These are phyloP conservation scores for Samsoniella hepiali DNA, from an alignment of 2,329 filamentous ascomycete species.

Conservation along the genomic window DNA sequence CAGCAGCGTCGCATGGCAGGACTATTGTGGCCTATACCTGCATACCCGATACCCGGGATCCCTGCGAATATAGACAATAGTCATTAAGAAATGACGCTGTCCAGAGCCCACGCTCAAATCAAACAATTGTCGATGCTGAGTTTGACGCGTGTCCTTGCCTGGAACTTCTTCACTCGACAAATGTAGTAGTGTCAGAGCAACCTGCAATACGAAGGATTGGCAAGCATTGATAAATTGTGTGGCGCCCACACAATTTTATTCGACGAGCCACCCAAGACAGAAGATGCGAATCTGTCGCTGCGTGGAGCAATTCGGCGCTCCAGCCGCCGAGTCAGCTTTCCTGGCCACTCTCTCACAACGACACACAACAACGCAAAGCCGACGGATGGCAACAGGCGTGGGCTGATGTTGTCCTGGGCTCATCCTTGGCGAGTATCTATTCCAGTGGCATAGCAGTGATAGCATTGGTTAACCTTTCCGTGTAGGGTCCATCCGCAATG, in stretches of 20 bases:
- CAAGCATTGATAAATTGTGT: neutral
- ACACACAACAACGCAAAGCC: neutral
- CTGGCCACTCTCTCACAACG: neutral
- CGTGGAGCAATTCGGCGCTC: neutral
- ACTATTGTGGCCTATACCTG: neutral
- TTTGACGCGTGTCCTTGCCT: no score
- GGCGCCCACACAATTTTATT: neutral
- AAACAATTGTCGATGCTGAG: neutral
- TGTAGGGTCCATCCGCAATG: neutral
- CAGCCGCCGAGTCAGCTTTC: neutral
- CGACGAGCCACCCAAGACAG: no score
- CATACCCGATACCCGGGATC: neutral
- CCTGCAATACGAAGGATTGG: neutral
- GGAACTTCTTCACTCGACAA: neutral
- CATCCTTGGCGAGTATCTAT: neutral
- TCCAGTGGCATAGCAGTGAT: neutral
- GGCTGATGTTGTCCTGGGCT: neutral
- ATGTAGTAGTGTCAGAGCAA: neutral
- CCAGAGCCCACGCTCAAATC: neutral
- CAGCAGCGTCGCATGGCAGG: neutral
- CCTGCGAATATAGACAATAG: neutral
- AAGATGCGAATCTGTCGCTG: neutral
- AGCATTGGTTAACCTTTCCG: neutral
- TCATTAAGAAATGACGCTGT: neutral
- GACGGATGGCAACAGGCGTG: neutral